Percentiles rank a stretch among this genome's conserved stretches.
Conservation (phyloP, 2,329 filamentous ascomycete species). For the Aspergillus sojae region DNA sequence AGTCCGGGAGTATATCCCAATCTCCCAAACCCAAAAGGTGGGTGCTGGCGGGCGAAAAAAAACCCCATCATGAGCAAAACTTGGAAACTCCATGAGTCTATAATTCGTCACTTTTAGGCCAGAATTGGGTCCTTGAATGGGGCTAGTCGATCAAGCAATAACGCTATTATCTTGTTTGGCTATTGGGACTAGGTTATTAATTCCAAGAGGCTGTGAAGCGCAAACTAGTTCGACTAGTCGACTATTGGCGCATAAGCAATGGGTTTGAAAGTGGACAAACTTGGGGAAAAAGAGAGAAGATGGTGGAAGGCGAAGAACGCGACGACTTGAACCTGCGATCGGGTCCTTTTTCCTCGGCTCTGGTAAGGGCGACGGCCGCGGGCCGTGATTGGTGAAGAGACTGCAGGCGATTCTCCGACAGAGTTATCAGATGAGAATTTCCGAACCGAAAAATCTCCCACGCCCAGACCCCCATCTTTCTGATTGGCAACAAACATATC, state of each 20-base stretch:
- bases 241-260: neutral
- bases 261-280: too few relatives aligned
- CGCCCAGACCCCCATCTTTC: constrained; percentile 3
- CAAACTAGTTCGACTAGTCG: neutral
- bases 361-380: neutral
- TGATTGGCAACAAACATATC: neutral
- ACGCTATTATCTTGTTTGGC: neutral
- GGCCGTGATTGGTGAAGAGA: constrained; percentile 7
- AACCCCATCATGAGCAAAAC: neutral
- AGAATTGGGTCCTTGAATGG: neutral
- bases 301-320: neutral
- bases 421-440: constrained; percentile 19
- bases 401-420: constrained; percentile 4
- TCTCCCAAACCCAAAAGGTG: neutral
- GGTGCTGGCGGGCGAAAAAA: neutral
- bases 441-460: constrained; percentile 7
- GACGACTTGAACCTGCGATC: neutral
- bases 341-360: neutral
- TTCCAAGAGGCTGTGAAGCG: neutral
- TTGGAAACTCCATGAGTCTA: neutral
- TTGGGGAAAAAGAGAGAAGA: neutral
- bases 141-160: neutral
- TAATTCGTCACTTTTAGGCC: neutral
- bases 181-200: neutral
- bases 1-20: neutral